These are phyloP conservation scores for Wickerhamomyces mucosus DNA, from an alignment of 805 yeast genomes.

Conservation along the genomic window DNA sequence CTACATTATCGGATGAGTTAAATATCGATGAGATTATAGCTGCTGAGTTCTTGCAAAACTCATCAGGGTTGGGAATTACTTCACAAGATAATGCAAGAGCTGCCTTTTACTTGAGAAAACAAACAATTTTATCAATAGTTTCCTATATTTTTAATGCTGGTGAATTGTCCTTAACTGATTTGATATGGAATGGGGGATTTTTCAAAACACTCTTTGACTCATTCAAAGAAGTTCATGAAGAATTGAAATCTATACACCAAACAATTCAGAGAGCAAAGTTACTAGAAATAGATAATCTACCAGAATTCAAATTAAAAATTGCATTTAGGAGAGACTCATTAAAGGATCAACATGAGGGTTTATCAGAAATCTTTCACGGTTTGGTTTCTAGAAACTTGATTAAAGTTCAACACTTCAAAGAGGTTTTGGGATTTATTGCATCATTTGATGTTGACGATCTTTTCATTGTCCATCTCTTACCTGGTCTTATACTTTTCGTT, in stretches of 20 bases:
- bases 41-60: slow-evolving; percentile 55
- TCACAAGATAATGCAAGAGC: slow-evolving; percentile 56
- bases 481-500: slow-evolving; percentile 42
- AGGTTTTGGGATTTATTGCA: slow-evolving; percentile 36
- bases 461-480: slow-evolving; percentile 54
- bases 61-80: slow-evolving; percentile 36
- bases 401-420: slow-evolving; percentile 26
- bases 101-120: slow-evolving; percentile 58
- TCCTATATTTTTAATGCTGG: slow-evolving; percentile 27
- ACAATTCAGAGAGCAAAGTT: slow-evolving; percentile 41
- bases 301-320: slow-evolving; percentile 37
- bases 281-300: slow-evolving; percentile 37
- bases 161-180: slow-evolving; percentile 19
- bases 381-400: slow-evolving; percentile 30
- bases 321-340: slow-evolving; percentile 54
- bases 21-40: slow-evolving; percentile 69
- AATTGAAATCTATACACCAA: slow-evolving; percentile 46
- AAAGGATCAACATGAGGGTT: slow-evolving; percentile 55
- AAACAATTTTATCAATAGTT: slow-evolving; percentile 62
- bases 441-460: slow-evolving; percentile 48
- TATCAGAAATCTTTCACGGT: slow-evolving; percentile 58
- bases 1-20: slow-evolving; percentile 52
- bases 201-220: slow-evolving; percentile 40
- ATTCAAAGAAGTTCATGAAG: slow-evolving; percentile 48
- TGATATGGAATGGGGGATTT: slow-evolving; percentile 18